Percentiles rank a stretch among this genome's conserved stretches.
These are phyloP conservation scores for Penicillium aurantiogriseum DNA, from an alignment of 2,329 filamentous ascomycete genomes.

Conservation along the genomic window DNA sequence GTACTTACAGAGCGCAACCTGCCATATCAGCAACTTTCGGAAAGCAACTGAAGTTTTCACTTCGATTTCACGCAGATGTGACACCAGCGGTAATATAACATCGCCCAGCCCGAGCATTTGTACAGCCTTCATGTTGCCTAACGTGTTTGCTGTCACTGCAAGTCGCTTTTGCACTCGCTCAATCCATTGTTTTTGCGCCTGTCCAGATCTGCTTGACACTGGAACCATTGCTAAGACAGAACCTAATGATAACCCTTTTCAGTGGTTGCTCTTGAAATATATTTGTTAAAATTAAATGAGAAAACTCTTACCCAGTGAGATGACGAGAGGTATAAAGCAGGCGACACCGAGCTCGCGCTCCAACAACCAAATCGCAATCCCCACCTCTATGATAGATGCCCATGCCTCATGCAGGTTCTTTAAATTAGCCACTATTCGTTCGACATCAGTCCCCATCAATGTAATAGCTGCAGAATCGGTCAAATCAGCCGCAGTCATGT, in stretches of 20 bases:
- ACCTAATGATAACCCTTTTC: background rate
- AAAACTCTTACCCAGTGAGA: background rate
- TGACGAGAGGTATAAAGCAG: slow-evolving; percentile 1
- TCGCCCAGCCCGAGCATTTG: slow-evolving; percentile 41
- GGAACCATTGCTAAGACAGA: background rate
- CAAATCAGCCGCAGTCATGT: background rate
- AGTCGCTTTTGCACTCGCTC: slow-evolving; percentile 43
- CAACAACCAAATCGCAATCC: slow-evolving; percentile 4
- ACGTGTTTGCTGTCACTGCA: slow-evolving; percentile 38
- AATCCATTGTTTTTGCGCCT: slow-evolving; percentile 40
- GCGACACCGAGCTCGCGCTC: background rate
- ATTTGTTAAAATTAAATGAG: background rate
- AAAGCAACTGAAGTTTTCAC: background rate
- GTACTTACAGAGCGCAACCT: slow-evolving; percentile 16
- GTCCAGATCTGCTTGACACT: background rate
- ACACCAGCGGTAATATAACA: slow-evolving; percentile 9
- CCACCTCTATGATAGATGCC: slow-evolving; percentile 1
- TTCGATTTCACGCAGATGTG: slow-evolving; percentile 11
- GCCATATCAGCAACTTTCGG: slow-evolving; percentile 12
- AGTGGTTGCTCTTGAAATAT: background rate
- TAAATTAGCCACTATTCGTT: slow-evolving; percentile 1
- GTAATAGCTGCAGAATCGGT: background rate
- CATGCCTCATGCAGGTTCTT: slow-evolving; percentile 5
- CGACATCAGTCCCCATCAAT: slow-evolving; percentile 7
- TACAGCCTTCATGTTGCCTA: slow-evolving; percentile 43